A percentile compares a stretch with the other conserved stretches of the same genome.
Evolutionary conservation across 2,329 filamentous ascomycete species (phyloP).

Genomic region (Helicocarpus griseus): DNA sequence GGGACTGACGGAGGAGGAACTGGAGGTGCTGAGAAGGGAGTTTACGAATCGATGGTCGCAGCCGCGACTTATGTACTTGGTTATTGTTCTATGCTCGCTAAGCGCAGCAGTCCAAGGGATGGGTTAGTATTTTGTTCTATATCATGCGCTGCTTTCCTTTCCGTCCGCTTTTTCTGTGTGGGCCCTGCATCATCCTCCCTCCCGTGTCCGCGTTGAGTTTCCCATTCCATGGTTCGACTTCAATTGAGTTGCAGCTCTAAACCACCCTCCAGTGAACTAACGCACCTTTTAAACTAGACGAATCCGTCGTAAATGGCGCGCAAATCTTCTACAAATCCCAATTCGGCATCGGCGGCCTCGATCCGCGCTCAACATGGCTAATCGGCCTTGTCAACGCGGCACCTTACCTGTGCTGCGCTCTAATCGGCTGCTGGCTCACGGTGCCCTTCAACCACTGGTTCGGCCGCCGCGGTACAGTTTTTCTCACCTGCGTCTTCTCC

Average conservation of each 20-base stretch:
- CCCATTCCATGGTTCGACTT: background rate
- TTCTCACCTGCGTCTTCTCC: constrained; percentile 65
- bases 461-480: constrained; percentile 65
- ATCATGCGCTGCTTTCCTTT: background rate
- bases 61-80: constrained; percentile 53
- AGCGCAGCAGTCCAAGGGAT: constrained; percentile 63
- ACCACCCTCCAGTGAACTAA: constrained; percentile 4
- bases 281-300: constrained; percentile 35
- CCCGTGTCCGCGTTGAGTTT: background rate
- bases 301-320: constrained; percentile 60
- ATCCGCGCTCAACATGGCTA: constrained; percentile 47
- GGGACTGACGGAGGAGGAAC: constrained; percentile 50
- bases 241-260: background rate
- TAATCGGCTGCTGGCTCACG: constrained; percentile 64
- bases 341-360: constrained; percentile 48
- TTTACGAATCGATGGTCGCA: constrained; percentile 60
- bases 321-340: constrained; percentile 55
- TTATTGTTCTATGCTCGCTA: constrained; percentile 57
- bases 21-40: constrained; percentile 49
- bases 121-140: constrained; percentile 30
- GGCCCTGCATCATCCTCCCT: too few relatives aligned
- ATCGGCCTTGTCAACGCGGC: constrained; percentile 52
- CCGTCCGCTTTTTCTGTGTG: too few relatives aligned
- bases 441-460: constrained; percentile 61
- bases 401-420: constrained; percentile 53